Base-by-base conservation (phyloP, 192 early-diverging fungal species). In the Physocladia obscura region DNA sequence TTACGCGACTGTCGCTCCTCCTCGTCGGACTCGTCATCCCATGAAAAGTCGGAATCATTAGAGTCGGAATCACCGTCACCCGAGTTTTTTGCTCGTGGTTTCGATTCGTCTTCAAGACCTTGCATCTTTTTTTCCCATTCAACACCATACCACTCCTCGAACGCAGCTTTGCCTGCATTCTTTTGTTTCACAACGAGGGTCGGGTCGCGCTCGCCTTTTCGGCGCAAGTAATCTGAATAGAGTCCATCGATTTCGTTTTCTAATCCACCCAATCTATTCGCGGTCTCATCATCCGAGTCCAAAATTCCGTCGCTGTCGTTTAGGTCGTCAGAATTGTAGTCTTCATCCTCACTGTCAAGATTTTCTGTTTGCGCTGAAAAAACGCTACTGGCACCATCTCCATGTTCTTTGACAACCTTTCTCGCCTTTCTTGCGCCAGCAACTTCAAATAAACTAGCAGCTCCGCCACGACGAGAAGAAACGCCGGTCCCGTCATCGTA, bases 171-270 rank as follows among this genome's bases (percentile, higher is more conserved):
- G 49, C 83, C 79, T 26, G 65, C 72, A 55, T 85, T 86, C 19
- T 91, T 85, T 24, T 87, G 79, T 63, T 87, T 84, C 67, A 91
- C 92, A 57, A 83, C 81, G 57, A 81, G 78, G 71, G 88, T 89
- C 15, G 93, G 89, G 76, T 97, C 88, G 3, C 81, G 84, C 64
- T 94, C 86, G 34, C 85, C 74, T 76, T 87, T 87, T 49, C 88
- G 89, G 52, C 89, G 83, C 54, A 81, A 76, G 71, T 90, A 94
- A 44, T 89, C 79, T 4, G 89, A 40, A 13, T 69, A 91, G 74
- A 93, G 77, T 30, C 83, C 83, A 48, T 83, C 86, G 26, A 93
- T 57, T 21, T 82, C 70, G 13, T 30, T 30, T 32, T 82, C 83
- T 37, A 84, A 40, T 2, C 40, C 11, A 2, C 48, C 59, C 22